These are phyloP conservation scores for Coemansia sp. DNA, from an alignment of 192 early-diverging fungal genomes.

Conservation along the genomic window DNA sequence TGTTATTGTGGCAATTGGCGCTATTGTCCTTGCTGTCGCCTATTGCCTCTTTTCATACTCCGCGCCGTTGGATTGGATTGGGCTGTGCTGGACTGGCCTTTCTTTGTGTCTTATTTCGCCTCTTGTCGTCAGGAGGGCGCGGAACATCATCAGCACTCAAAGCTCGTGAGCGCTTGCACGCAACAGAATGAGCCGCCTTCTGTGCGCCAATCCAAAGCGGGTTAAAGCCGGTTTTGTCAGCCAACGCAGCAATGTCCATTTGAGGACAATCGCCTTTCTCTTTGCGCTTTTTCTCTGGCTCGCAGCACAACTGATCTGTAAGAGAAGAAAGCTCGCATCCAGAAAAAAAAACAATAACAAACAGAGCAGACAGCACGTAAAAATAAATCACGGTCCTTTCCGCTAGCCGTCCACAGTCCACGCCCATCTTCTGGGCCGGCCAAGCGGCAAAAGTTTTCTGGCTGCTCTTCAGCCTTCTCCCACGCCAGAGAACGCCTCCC, in stretches of 20 bases:
- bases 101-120: no score
- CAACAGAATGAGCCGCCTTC: background rate
- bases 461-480: background rate
- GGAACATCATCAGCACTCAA: no score
- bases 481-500: conserved; percentile 1
- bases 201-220: background rate
- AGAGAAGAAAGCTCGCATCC: background rate
- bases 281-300: background rate
- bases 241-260: background rate
- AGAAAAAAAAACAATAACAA: conserved; percentile 7
- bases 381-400: background rate
- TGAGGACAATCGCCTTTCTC: conserved; percentile 1
- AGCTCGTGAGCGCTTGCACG: background rate
- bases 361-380: background rate
- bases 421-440: background rate
- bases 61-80: conserved; percentile 2
- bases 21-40: conserved; percentile 9
- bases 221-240: background rate
- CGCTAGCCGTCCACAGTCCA: no score
- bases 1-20: conserved; percentile 3
- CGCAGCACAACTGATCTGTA: background rate
- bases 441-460: background rate
- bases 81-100: no score
- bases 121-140: no score
- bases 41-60: conserved; percentile 4